These are phyloP conservation scores for Lipomyces spencermartinsiae DNA, from an alignment of 805 yeast species.

Conservation along the genomic window DNA sequence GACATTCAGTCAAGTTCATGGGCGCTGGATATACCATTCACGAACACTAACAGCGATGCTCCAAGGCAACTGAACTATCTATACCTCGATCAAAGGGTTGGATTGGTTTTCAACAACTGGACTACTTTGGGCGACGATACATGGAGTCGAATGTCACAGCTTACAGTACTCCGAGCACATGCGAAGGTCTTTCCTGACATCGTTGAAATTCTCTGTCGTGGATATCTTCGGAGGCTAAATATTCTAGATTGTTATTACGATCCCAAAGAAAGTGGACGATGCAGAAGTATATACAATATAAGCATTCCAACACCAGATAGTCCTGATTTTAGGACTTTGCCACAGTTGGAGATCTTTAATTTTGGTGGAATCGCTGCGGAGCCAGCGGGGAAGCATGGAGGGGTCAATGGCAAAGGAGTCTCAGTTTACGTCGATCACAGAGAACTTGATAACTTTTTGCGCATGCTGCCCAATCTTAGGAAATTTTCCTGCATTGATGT, in stretches of 20 bases:
- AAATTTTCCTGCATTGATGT: conserved; percentile 19
- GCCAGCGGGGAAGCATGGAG: conserved; percentile 10
- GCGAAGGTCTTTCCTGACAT: conserved; percentile 14
- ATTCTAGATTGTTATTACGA: conserved; percentile 22
- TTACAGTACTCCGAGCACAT: conserved; percentile 14
- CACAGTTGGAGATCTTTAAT: conserved; percentile 16
- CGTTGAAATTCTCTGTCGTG: conserved; percentile 1
- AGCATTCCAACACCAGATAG: conserved; percentile 7
- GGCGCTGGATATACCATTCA: background rate
- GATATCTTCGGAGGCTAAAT: conserved; percentile 11
- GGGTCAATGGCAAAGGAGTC: background rate
- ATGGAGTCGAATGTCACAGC: conserved; percentile 11
- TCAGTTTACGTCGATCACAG: conserved; percentile 14
- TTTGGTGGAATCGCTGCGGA: conserved; percentile 16
- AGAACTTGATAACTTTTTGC: conserved; percentile 14
- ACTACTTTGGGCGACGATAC: conserved; percentile 7
- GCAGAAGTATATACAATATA: conserved; percentile 2
- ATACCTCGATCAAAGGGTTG: conserved; percentile 12
- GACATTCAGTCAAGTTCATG: background rate
- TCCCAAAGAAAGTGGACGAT: conserved; percentile 12
- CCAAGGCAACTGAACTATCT: background rate
- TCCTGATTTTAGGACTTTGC: conserved; percentile 6
- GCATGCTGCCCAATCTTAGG: conserved; percentile 18
- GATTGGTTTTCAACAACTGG: conserved; percentile 13
- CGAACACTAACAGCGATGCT: background rate